Evolutionary conservation across 208 protist species (phyloP), one percentile per base, ranked within the genome.

Genomic region (Leishmania arabica): DNA sequence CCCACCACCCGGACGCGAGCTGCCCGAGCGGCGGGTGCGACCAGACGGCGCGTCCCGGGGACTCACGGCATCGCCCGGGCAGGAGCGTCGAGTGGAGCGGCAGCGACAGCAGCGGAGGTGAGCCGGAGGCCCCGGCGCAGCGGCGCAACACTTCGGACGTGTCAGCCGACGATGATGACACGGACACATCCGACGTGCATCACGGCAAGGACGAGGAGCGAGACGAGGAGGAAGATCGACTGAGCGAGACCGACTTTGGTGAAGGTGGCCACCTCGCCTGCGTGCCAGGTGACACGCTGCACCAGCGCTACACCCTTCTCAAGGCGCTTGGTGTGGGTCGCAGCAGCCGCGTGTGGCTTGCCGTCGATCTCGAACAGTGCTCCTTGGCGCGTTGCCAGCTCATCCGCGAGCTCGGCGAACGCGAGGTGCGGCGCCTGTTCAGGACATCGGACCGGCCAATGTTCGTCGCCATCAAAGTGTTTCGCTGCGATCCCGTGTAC

Each of bases 391-490:
- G 86, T 27, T 86, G 83, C 56, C 56, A 62, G 56, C 24, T 62
- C 24, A 62, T 62, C 56, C 56, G 56, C 56, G 56, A 62, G 56
- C 56, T 62, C 24, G 56, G 56, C 24, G 56, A 62, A 62, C 24
- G 60, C 24, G 60, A 37, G 60, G 60, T 66, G 60, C 24, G 31
- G 60, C 60, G 42, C 13, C 73, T 90, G 72, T 86, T 91, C 78
- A 86, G 84, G 37, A 84, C 84, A 0, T 31, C 62, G 45, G 88
- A 89, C 47, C 70, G 68, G 40, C 86, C 90, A 3, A 65, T 95
- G 73, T 93, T 93, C 66, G 92, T 92, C 51, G 89, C 92, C 65
- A 93, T 96, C 64, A 96, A 96, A 45, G 84, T 92, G 24, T 94
- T 93, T 58, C 89, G 88, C 49, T 94, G 92, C 75, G 82, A 86